A percentile compares a stretch with the other conserved stretches of the same genome.
Conservation (phyloP, 73 alveolate species). For the Blepharisma stoltei region DNA sequence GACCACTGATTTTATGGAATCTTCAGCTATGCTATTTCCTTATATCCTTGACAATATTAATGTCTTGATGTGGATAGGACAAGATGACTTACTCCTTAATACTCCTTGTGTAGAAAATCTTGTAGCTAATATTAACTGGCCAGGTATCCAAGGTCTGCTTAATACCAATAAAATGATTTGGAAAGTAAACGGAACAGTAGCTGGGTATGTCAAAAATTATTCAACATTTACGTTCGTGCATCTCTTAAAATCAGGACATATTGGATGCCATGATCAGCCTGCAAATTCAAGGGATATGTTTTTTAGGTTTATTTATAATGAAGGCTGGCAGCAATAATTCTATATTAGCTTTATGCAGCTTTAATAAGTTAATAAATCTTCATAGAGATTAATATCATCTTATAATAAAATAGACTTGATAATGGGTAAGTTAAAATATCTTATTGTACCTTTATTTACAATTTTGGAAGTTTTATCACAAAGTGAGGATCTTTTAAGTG, state of each 20-base stretch:
- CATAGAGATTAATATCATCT: no score
- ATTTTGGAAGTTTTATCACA: no score
- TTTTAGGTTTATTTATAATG: slow-evolving; percentile 15
- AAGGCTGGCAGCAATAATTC: slow-evolving; percentile 11
- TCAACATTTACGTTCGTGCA: slow-evolving; percentile 27
- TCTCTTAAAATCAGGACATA: slow-evolving; percentile 76
- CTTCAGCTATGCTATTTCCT: background rate
- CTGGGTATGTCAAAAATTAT: slow-evolving; percentile 14
- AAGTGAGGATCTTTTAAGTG: background rate
- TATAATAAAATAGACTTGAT: no score
- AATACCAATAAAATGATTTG: slow-evolving; percentile 29
- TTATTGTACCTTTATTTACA: no score
- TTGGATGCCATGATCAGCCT: slow-evolving; percentile 76
- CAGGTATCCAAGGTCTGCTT: background rate
- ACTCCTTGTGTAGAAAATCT: background rate
- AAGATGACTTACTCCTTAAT: slow-evolving; percentile 9
- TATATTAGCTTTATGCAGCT: no score
- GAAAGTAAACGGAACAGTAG: slow-evolving; percentile 21
- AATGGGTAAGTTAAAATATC: no score
- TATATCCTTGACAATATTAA: background rate
- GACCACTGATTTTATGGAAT: slow-evolving; percentile 35
- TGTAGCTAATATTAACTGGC: background rate
- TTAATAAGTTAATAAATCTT: no score
- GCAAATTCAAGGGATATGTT: background rate
- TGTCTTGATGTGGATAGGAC: slow-evolving; percentile 12